Evolutionary conservation across 345 rosid genomes (phyloP), one percentile per base, ranked within the genome.

Genomic region (Eucalyptus victrix): DNA sequence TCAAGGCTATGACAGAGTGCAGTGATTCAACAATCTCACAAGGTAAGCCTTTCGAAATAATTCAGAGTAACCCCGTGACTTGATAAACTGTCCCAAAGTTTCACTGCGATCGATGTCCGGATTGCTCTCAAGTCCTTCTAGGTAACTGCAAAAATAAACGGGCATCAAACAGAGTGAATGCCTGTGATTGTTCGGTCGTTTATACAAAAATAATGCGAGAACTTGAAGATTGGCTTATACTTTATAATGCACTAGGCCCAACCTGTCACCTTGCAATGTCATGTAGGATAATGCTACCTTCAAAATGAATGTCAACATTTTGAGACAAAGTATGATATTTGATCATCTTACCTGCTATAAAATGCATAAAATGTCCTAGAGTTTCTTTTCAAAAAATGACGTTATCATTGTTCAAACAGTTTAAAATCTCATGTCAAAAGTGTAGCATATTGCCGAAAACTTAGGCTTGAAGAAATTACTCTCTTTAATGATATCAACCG

Each of bases 41-140:
- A 97, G 95, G 89, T 96, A 97, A 88, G 99, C 99, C 87, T 93
- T 92, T 91, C 94, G 97, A 94, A 97, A 97, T 86, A 96, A 83
- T 50, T 97, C 94, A 7, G 99, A 95, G 94, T 97, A 96, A 88
- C 97, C 96, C 86, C 94, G 89, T 9, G 96, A 90, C 50, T 86
- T 91, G 87, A 96, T 87, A 87, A 97, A 97, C 47, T 94, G 93
- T 51, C 96, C 99, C 89, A 96, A 90, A 23, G 98, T 96, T 89
- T 97, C 97, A 23, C 26, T 92, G 65, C 95, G 95, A 89, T 90
- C 91, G 17, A 94, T 89, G 54, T 96, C 97, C 0, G 94, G 96
- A 88, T 96, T 96, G 86, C 89, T 91, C 87, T 96, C 97, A 12
- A 96, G 95, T 88, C 89, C 88, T 91, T 94, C 94, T 45, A 96